phyloP scores from a whole-genome alignment of 495 filamentous ascomycete genomes.

The Amniculicola lignicola region DNA sequence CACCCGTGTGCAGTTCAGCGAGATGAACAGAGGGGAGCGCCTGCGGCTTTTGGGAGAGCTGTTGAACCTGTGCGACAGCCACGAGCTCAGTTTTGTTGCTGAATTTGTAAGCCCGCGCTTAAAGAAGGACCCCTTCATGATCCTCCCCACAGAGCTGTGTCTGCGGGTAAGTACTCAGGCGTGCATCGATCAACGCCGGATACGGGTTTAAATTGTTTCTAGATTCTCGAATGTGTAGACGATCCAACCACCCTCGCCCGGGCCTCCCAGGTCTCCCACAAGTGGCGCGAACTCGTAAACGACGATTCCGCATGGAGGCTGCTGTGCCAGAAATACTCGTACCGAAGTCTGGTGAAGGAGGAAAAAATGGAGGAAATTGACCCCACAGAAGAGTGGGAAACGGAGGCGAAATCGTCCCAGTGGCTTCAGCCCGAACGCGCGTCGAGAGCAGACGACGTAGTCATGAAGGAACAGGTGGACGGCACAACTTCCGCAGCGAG shows the following conservation, averaged over 20 bases:
- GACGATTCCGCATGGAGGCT: constrained; percentile 99
- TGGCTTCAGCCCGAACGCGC: constrained; percentile 11
- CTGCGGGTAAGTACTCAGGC: constrained; percentile 62
- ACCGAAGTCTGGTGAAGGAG: constrained; percentile 56
- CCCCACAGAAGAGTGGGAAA: constrained; percentile 14
- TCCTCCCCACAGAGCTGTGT: constrained; percentile 87
- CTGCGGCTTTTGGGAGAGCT: constrained; percentile 73
- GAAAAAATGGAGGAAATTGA: constrained; percentile 22
- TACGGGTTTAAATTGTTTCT: constrained; percentile 59
- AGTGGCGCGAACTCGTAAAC: constrained; percentile 88
- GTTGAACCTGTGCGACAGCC: constrained; percentile 86
- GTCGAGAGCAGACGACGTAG: constrained; percentile 15
- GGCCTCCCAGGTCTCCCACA: constrained; percentile 85
- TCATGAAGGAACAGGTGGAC: constrained; percentile 15
- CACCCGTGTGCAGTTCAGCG: constrained; percentile 54
- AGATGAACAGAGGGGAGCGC: constrained; percentile 53
- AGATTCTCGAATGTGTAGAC: constrained; percentile 54
- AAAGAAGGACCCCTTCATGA: constrained; percentile 92
- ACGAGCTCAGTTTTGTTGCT: constrained; percentile 90
- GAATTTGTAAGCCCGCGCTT: constrained; percentile 87
- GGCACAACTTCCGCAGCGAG: background rate
- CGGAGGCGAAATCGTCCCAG: constrained; percentile 1
- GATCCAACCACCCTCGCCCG: constrained; percentile 88
- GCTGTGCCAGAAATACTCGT: constrained; percentile 88
- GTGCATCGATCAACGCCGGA: constrained; percentile 59